Conservation (phyloP, 225 moss, liverwort and hornwort species). For the Marchantia polymorpha region DNA sequence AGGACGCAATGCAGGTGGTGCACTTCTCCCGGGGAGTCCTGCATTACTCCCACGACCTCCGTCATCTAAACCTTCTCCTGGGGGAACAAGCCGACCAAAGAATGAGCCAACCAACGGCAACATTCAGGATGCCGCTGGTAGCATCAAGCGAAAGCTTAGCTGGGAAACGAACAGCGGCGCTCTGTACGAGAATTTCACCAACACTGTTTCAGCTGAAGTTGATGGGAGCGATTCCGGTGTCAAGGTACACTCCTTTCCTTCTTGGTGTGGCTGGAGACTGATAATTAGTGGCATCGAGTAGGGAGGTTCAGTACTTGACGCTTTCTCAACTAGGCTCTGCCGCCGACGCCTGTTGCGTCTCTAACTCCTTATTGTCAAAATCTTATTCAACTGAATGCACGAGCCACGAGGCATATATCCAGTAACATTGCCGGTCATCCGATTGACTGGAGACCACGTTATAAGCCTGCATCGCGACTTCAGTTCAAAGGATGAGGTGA, state of each 20-base stretch:
- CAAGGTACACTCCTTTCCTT: slow-evolving; percentile 47
- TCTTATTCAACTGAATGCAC: no score
- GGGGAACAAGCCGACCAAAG: slow-evolving; percentile 24
- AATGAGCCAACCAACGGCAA: slow-evolving; percentile 26
- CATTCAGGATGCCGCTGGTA: slow-evolving; percentile 35
- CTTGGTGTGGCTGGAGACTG: background rate
- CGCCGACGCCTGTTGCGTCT: no score
- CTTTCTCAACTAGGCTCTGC: no score
- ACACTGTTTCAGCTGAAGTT: slow-evolving; percentile 29
- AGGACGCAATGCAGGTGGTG: slow-evolving; percentile 47
- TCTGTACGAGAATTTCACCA: slow-evolving; percentile 29
- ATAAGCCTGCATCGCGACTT: no score
- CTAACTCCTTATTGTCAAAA: no score
- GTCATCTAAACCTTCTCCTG: slow-evolving; percentile 52
- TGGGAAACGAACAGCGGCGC: slow-evolving; percentile 41
- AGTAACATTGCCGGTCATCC: no score
- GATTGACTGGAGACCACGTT: no score
- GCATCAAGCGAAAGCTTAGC: slow-evolving; percentile 59
- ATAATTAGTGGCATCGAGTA: no score
- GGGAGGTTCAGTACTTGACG: no score
- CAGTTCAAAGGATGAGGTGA: no score
- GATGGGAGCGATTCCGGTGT: slow-evolving; percentile 64
- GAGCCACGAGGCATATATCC: no score
- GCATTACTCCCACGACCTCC: slow-evolving; percentile 58
- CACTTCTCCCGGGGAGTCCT: slow-evolving; percentile 57